These are phyloP conservation scores for Oenanthe javanica DNA, from an alignment of 140 eudicot genomes.

Conservation along the genomic window DNA sequence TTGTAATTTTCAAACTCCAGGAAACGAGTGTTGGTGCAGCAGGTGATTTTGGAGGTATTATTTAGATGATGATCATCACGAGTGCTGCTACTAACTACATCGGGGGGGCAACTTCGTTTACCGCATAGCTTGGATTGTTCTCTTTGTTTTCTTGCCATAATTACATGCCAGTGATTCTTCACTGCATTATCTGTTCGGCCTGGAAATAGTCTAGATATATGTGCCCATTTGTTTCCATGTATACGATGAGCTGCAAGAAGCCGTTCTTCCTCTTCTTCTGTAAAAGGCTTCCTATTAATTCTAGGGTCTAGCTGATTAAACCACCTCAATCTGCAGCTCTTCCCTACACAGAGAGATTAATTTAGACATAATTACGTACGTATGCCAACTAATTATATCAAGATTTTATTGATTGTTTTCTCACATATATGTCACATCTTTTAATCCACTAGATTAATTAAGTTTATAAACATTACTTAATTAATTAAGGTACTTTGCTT, in stretches of 20 bases:
- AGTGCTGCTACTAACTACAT: slow-evolving; percentile 13
- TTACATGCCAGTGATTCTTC: slow-evolving; percentile 97
- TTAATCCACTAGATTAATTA: neutral
- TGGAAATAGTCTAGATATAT: slow-evolving; percentile 78
- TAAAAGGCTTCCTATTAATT: slow-evolving; percentile 78
- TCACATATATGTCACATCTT: neutral
- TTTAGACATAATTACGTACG: neutral
- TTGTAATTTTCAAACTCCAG: slow-evolving; percentile 32
- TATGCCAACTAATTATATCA: neutral
- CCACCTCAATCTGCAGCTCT: slow-evolving; percentile 97
- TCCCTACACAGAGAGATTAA: slow-evolving; percentile 37
- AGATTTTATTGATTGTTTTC: neutral
- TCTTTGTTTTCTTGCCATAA: slow-evolving; percentile 88
- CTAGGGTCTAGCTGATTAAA: slow-evolving; percentile 95
- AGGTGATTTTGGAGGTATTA: slow-evolving; percentile 30
- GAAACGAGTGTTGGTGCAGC: slow-evolving; percentile 20
- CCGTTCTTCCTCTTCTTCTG: slow-evolving; percentile 84
- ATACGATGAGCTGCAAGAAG: slow-evolving; percentile 78
- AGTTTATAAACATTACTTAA: too few relatives aligned
- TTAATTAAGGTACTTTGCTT: too few relatives aligned
- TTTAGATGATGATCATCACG: slow-evolving; percentile 16
- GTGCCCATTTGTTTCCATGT: slow-evolving; percentile 98
- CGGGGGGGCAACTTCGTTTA: slow-evolving; percentile 37
- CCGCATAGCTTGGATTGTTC: slow-evolving; percentile 62
- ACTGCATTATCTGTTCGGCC: slow-evolving; percentile 94